Conservation (phyloP, 768 basidiomycete species). For the Pholiota microspora region DNA sequence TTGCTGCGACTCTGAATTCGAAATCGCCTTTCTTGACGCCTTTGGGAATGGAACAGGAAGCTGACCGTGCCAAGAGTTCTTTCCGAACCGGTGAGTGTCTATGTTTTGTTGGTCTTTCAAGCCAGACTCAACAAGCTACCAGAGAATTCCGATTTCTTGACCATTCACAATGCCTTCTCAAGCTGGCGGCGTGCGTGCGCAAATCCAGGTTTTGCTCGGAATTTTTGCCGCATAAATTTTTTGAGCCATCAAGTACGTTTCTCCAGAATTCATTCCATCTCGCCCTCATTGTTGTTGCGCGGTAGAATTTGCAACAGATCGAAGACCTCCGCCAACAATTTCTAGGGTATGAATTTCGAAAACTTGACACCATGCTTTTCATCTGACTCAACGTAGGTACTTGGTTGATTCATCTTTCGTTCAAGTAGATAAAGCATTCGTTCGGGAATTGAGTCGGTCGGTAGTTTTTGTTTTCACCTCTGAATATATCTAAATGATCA, state of each 20-base stretch:
- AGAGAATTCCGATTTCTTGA: slow-evolving; percentile 96
- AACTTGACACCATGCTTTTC: not conserved
- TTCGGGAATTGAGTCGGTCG: slow-evolving; percentile 70
- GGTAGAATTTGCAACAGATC: slow-evolving; percentile 90
- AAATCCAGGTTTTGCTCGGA: slow-evolving; percentile 58
- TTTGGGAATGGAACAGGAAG: slow-evolving; percentile 83
- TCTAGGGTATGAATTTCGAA: slow-evolving; percentile 46
- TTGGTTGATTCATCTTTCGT: slow-evolving; percentile 89
- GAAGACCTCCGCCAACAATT: slow-evolving; percentile 95
- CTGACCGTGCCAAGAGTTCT: slow-evolving; percentile 75
- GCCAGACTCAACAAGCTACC: slow-evolving; percentile 4
- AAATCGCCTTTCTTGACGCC: slow-evolving; percentile 94
- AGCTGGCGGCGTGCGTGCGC: slow-evolving; percentile 80
- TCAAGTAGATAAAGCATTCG: slow-evolving; percentile 57
- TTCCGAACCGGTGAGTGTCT: slow-evolving; percentile 68
- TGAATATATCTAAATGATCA: not conserved
- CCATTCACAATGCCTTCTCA: slow-evolving; percentile 86
- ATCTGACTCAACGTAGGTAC: slow-evolving; percentile 47
- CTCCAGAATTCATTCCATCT: no score
- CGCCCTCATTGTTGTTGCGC: no score
- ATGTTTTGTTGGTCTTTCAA: no score
- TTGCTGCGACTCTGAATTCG: slow-evolving; percentile 88
- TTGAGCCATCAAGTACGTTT: slow-evolving; percentile 75
- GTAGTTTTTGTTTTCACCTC: slow-evolving; percentile 1
- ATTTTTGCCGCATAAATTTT: slow-evolving; percentile 79